Percentiles rank a stretch among this genome's conserved stretches.
Evolutionary conservation across 2,329 filamentous ascomycete genomes (phyloP).

Genomic region (Fusarium concolor): DNA sequence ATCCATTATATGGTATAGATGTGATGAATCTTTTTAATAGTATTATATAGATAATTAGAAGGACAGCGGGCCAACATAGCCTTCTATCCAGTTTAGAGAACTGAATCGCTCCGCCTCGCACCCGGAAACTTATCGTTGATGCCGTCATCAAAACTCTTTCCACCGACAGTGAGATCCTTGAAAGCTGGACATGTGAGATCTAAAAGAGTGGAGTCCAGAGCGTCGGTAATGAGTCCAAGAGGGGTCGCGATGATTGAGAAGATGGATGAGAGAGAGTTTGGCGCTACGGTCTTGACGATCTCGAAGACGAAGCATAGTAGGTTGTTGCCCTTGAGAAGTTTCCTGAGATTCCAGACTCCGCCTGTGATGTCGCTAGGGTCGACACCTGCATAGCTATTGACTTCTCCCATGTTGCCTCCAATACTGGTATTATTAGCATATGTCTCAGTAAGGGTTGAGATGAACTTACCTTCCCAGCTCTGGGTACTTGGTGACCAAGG

Average conservation of each 20-base stretch:
- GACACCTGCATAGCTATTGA: constrained; percentile 20
- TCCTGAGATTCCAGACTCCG: constrained; percentile 10
- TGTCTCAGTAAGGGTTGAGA: accelerated
- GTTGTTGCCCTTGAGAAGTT: constrained; percentile 21
- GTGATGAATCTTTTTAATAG: constrained; percentile 43
- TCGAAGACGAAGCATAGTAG: constrained; percentile 25
- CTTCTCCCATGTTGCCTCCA: constrained; percentile 19
- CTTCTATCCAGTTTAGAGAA: background rate
- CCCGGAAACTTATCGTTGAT: constrained; percentile 12
- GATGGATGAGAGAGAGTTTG: constrained; percentile 4
- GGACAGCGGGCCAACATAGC: accelerated
- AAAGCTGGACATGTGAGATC: constrained; percentile 13
- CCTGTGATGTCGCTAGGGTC: constrained; percentile 20
- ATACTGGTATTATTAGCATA: constrained; percentile 9
- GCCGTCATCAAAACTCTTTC: background rate
- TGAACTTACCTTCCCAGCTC: constrained; percentile 16
- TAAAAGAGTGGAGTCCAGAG: background rate
- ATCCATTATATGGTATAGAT: constrained; percentile 36
- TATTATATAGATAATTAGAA: background rate
- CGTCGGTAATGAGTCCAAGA: background rate
- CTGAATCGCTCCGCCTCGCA: background rate
- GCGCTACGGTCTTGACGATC: constrained; percentile 10
- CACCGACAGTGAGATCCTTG: constrained; percentile 17
- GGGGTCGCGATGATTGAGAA: constrained; percentile 11
- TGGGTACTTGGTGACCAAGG: constrained; percentile 12